Base-by-base conservation (phyloP, 345 rosid genomes). In the Populus nigra region DNA sequence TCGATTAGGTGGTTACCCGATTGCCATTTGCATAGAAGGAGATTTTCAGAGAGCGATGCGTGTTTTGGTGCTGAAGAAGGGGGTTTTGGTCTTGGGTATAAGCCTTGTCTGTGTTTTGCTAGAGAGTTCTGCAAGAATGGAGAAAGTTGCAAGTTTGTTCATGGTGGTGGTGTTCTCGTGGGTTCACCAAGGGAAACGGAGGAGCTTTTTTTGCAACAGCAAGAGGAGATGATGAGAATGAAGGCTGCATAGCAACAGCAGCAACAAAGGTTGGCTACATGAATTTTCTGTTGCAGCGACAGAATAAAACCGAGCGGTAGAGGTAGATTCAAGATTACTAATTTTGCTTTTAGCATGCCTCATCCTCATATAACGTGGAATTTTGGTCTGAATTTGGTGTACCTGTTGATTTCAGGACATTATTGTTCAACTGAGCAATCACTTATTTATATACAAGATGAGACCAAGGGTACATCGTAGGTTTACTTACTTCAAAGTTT, bases 101-200 rank as follows among this genome's bases (percentile, higher is more conserved):
- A 84, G 77, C 95, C 96, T 4, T 93, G 97, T 84, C 78, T 88
- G 79, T 91, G 90, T 67, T 93, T 79, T 74, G 88, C 87, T 72
- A 85, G 90, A 82, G 98, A 97, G 29, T 89, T 87, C 79, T 93
- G 99, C 71, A 91, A 93, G 79, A 91, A 92, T 73, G 93, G 89
- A 27, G 90, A 85, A 20, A 84, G 78, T 73, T 88, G 86, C 83
- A 88, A 90, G 89, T 93, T 85, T 72, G 74, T 76, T 39, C 97
- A 89, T 72, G 78, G 86, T 73, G 88, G 76, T 49, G 87, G 81
- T 71, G 83, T 81, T 53, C 65, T 86, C 36, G 80, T 84, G 71
- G 94, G 90, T 74, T 92, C 96, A 29, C 91, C 96, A 13, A 81
- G 88, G 78, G 89, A 88, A 78, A 86, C 84, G 78, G 92, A 91